Evolutionary conservation across 2,329 filamentous ascomycete species (phyloP).

Genomic region (Sclerotinia nivalis): DNA sequence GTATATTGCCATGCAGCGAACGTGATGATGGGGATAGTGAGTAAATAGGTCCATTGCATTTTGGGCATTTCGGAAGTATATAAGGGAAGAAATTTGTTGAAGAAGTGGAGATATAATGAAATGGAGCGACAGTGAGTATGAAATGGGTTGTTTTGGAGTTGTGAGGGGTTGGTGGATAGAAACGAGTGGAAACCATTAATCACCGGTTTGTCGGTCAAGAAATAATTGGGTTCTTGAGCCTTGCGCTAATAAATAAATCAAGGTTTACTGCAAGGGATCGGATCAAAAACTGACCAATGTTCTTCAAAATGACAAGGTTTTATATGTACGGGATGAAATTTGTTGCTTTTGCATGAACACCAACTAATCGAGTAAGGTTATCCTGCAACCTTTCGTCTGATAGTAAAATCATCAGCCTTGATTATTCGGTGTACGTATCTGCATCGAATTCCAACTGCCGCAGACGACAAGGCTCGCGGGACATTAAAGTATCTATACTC

Average conservation of each 20-base stretch:
- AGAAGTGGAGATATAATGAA: background rate
- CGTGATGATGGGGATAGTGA: slow-evolving; percentile 45
- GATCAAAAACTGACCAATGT: background rate
- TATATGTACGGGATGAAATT: background rate
- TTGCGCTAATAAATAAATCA: slow-evolving; percentile 5
- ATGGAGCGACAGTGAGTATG: slow-evolving; percentile 8
- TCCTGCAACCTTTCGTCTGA: slow-evolving; percentile 12
- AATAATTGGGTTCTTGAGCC: slow-evolving; percentile 3
- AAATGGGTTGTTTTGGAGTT: background rate
- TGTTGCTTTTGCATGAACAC: background rate
- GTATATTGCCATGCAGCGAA: slow-evolving; percentile 44
- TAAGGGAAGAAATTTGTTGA: background rate
- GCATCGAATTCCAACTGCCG: background rate
- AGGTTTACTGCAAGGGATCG: slow-evolving; percentile 4
- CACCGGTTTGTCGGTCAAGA: slow-evolving; percentile 12
- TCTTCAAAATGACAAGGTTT: background rate
- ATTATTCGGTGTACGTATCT: background rate
- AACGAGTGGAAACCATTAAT: slow-evolving; percentile 7
- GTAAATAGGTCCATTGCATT: slow-evolving; percentile 38
- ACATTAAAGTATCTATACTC: background rate
- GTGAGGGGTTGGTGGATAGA: slow-evolving; percentile 9
- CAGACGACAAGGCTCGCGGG: background rate
- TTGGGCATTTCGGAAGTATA: slow-evolving; percentile 17
- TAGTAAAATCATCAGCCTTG: slow-evolving; percentile 3
- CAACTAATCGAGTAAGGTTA: background rate